Evolutionary conservation across 23 red algal genomes (phyloP).

Genomic region (Cyanidiococcus yangmingshanensis): DNA sequence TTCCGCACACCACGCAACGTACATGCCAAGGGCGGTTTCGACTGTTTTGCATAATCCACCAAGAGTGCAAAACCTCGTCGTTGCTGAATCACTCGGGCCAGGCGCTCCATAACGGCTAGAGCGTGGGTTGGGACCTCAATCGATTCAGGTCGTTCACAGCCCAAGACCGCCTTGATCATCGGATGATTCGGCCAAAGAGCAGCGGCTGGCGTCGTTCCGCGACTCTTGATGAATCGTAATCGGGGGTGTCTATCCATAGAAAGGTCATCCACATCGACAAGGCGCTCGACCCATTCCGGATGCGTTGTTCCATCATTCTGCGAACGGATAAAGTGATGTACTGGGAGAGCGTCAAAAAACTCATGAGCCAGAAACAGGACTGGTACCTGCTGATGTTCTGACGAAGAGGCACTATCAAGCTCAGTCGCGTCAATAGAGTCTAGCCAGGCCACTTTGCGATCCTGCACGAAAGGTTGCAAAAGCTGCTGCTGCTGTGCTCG

Average conservation of each 20-base stretch:
- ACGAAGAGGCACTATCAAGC: not conserved
- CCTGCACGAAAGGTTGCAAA: conserved; percentile 9
- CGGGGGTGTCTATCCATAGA: conserved; percentile 10
- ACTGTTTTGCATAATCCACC: conserved; percentile 64
- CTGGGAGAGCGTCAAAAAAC: conserved; percentile 92
- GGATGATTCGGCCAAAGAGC: conserved; percentile 21
- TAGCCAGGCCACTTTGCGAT: conserved; percentile 19
- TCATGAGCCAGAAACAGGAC: conserved; percentile 72
- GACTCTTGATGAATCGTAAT: conserved; percentile 46
- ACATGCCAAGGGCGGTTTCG: conserved; percentile 7
- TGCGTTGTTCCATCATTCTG: not conserved
- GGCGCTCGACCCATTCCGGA: conserved; percentile 47
- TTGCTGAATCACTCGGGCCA: not conserved
- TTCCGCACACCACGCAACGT: conserved; percentile 52
- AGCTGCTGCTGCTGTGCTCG: conserved; percentile 34
- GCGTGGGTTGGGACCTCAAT: conserved; percentile 22
- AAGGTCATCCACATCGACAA: conserved; percentile 35
- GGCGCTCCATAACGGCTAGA: not conserved
- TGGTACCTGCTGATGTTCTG: not conserved
- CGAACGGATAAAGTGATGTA: conserved; percentile 56
- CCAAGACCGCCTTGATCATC: not conserved
- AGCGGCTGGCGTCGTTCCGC: conserved; percentile 35
- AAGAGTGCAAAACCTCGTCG: conserved; percentile 48
- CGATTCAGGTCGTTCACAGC: conserved; percentile 10
- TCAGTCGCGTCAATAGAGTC: conserved; percentile 17